Evolutionary conservation across 2,329 filamentous ascomycete genomes (phyloP).

Genomic region (Blastomyces percursus): DNA sequence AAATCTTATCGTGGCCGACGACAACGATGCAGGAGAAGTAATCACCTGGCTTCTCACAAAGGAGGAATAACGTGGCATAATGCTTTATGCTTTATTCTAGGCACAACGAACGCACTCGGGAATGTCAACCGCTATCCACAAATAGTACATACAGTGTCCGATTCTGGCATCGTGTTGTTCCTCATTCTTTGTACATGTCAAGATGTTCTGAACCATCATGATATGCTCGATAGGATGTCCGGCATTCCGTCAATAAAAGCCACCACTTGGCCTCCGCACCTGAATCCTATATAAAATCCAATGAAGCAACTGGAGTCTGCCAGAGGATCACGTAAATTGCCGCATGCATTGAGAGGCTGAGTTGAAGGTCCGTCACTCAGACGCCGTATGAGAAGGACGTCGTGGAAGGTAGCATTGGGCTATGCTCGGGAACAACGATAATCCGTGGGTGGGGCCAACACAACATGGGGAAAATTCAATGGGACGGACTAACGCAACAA

Average conservation of each 20-base stretch:
- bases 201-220: neutral
- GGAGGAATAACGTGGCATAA: neutral
- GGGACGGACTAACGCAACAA: too few species aligned
- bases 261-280: neutral
- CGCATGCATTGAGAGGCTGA: neutral
- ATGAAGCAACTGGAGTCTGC: neutral
- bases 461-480: too few species aligned
- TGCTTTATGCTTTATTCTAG: neutral
- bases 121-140: neutral
- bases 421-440: neutral
- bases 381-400: neutral
- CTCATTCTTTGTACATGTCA: neutral
- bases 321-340: neutral
- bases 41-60: neutral
- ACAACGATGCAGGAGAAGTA: neutral
- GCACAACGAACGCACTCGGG: neutral
- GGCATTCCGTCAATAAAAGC: neutral
- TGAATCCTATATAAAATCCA: neutral
- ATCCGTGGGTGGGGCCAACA: neutral
- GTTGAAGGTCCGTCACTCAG: neutral
- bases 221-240: neutral
- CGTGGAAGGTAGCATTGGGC: too few species aligned
- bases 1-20: neutral
- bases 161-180: neutral
- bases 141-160: neutral